Evolutionary conservation across 2,329 filamentous ascomycete species (phyloP).

Genomic region (Microascus cirrosus): DNA sequence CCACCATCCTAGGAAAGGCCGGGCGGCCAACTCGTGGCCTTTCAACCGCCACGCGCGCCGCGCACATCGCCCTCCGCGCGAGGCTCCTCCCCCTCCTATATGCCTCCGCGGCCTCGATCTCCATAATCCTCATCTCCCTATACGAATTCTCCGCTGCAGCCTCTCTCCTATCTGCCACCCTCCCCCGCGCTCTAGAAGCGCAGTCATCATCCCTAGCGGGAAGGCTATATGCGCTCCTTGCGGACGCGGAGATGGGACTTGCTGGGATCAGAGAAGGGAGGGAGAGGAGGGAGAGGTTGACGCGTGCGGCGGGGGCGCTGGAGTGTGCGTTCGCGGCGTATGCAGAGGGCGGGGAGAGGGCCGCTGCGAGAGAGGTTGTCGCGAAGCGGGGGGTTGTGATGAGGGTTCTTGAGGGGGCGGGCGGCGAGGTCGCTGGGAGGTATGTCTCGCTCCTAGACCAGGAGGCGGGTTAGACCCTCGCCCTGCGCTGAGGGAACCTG

Average conservation of each 20-base stretch:
- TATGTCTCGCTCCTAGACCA: conserved; percentile 46
- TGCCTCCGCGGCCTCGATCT: conserved; percentile 57
- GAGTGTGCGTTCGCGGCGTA: conserved; percentile 55
- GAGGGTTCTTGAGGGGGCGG: conserved; percentile 53
- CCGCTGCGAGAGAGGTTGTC: conserved; percentile 67
- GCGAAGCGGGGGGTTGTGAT: conserved; percentile 74
- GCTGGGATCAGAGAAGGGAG: conserved; percentile 35
- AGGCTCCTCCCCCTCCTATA: conserved; percentile 60
- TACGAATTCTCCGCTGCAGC: conserved; percentile 59
- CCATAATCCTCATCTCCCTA: conserved; percentile 57
- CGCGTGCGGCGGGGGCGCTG: conserved; percentile 46
- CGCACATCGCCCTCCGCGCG: conserved; percentile 60
- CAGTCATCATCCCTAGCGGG: conserved; percentile 52
- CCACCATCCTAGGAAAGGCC: conserved; percentile 54
- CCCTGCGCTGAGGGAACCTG: neutral
- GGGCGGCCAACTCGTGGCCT: conserved; percentile 66
- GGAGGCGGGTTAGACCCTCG: conserved; percentile 1
- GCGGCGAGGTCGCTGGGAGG: conserved; percentile 55
- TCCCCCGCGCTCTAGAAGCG: conserved; percentile 69
- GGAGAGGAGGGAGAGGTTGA: conserved; percentile 43
- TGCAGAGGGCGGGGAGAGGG: conserved; percentile 49
- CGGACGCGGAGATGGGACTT: conserved; percentile 68
- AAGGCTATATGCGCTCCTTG: conserved; percentile 57
- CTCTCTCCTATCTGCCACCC: conserved; percentile 53
- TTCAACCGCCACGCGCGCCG: conserved; percentile 64